phyloP scores from a whole-genome alignment of 2,329 filamentous ascomycete genomes.

The Talaromyces funiculosus region DNA sequence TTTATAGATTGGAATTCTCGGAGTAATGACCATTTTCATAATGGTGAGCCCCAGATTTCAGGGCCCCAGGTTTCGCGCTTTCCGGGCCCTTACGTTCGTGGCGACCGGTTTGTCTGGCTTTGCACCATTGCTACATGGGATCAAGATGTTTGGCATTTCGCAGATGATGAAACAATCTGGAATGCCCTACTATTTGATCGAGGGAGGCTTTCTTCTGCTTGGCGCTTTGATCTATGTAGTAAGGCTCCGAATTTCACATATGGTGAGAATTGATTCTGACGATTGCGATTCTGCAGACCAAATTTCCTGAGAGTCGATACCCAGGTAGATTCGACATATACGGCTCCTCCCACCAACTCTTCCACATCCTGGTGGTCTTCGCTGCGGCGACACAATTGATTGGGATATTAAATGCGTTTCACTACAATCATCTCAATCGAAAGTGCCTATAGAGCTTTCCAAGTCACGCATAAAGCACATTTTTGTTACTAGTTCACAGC shows the following conservation, averaged over 20 bases:
- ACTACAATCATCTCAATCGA: background rate
- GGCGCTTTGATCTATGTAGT: slow-evolving; percentile 25
- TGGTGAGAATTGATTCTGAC: background rate
- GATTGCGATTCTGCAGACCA: slow-evolving; percentile 14
- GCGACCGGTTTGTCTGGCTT: slow-evolving; percentile 29
- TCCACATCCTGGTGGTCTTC: slow-evolving; percentile 18
- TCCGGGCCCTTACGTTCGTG: slow-evolving; percentile 26
- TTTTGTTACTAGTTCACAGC: no score
- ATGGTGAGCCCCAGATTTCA: slow-evolving; percentile 32
- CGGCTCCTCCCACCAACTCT: slow-evolving; percentile 30
- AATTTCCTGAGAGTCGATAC: slow-evolving; percentile 20
- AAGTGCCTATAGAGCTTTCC: background rate
- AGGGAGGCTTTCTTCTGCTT: slow-evolving; percentile 27
- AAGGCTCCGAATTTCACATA: background rate
- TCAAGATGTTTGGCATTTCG: slow-evolving; percentile 23
- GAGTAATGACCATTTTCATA: slow-evolving; percentile 25
- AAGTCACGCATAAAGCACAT: background rate
- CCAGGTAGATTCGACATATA: slow-evolving; percentile 32
- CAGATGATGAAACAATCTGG: slow-evolving; percentile 17
- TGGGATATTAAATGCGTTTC: background rate
- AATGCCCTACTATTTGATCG: slow-evolving; percentile 30
- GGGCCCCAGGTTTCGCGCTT: slow-evolving; percentile 23
- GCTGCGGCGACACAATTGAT: background rate
- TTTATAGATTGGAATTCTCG: slow-evolving; percentile 26
- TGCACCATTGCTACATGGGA: slow-evolving; percentile 28